phyloP scores from a whole-genome alignment of 129 eudicot genomes.

The Chrysanthemum makinoi region DNA sequence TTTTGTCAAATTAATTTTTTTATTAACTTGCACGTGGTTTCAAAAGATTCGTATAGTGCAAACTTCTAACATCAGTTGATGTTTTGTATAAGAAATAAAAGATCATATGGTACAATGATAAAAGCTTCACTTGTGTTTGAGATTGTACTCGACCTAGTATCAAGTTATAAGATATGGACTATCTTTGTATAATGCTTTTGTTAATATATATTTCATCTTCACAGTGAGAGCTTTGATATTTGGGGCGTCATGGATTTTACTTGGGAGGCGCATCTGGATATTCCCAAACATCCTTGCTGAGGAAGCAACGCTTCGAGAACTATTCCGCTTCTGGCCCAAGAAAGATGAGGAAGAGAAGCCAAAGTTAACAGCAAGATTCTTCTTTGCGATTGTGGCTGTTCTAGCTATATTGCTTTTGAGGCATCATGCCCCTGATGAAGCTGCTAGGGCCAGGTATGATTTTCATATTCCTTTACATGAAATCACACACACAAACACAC shows the following conservation, averaged over 20 bases:
- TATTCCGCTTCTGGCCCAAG: conserved; percentile 93
- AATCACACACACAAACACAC: not conserved
- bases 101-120: not conserved
- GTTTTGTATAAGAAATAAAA: not conserved
- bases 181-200: not conserved
- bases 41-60: not conserved
- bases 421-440: conserved; percentile 99
- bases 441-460: conserved; percentile 94
- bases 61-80: not conserved
- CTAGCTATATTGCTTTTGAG: conserved; percentile 65
- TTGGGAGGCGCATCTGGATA: conserved; percentile 93
- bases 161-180: not conserved
- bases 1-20: not conserved
- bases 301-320: conserved; percentile 85
- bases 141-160: not conserved
- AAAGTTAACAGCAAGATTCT: conserved; percentile 86
- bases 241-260: conserved; percentile 73
- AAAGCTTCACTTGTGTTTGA: not conserved
- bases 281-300: conserved; percentile 97
- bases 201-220: conserved; percentile 13
- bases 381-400: conserved; percentile 68
- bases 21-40: not conserved
- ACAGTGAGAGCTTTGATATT: conserved; percentile 84
- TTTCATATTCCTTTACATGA: not conserved
- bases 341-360: conserved; percentile 93